These are phyloP conservation scores for Leccinum pachyderme DNA, from an alignment of 1,284 basidiomycete genomes.

Conservation along the genomic window DNA sequence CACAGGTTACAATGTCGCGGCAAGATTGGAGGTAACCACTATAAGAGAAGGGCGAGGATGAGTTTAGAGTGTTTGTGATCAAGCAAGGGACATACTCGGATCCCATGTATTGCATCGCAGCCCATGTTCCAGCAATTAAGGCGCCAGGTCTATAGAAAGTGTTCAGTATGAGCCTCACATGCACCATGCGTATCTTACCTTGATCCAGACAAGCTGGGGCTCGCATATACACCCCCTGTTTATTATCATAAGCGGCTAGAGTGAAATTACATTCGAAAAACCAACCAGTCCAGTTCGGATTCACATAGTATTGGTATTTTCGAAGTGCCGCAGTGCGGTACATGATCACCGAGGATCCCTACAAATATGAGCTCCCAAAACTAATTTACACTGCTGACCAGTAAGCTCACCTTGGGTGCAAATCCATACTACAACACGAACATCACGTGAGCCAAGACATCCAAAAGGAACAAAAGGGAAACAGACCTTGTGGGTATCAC, in stretches of 20 bases:
- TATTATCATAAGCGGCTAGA: background rate
- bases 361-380: background rate
- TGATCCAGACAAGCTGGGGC: constrained; percentile 86
- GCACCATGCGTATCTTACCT: constrained; percentile 48
- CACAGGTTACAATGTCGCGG: constrained; percentile 74
- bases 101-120: constrained; percentile 92
- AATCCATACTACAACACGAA: constrained; percentile 64
- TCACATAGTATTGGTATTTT: constrained; percentile 82
- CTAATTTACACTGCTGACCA: background rate
- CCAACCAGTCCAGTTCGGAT: constrained; percentile 71
- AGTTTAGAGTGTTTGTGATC: background rate
- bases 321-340: constrained; percentile 76
- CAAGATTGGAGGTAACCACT: constrained; percentile 94
- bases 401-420: constrained; percentile 65
- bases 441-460: constrained; percentile 8
- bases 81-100: constrained; percentile 53
- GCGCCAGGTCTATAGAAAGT: constrained; percentile 71
- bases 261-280: constrained; percentile 2
- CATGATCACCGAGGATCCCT: constrained; percentile 95
- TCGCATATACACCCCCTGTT: constrained; percentile 75
- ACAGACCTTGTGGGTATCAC: constrained; percentile 87
- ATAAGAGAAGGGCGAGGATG: background rate
- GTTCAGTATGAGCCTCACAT: background rate
- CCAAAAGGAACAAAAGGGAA: background rate
- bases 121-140: constrained; percentile 94